Conservation (phyloP, 139 green algal genomes). For the Zygnema circumcarinatum region DNA sequence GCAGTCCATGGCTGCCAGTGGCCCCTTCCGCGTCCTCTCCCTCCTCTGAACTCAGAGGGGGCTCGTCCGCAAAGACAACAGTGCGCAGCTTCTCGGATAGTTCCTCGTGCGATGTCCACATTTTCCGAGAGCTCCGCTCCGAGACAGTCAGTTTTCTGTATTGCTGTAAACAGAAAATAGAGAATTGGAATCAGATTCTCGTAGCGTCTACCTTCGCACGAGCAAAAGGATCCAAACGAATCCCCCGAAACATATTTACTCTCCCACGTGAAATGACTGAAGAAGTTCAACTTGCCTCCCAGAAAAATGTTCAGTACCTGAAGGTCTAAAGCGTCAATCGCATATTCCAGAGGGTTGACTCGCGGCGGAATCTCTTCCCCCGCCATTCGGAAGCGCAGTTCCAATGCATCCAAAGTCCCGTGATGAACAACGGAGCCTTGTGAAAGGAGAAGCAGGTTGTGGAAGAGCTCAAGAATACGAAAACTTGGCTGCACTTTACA, state of each 20-base stretch:
- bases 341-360: constrained; percentile 33
- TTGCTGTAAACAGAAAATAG: background rate
- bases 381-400: background rate
- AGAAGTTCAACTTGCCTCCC: too few species aligned
- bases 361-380: background rate
- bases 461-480: constrained; percentile 55
- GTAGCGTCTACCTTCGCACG: background rate
- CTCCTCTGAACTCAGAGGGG: background rate
- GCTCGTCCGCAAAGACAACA: background rate
- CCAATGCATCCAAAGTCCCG: constrained; percentile 30
- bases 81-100: background rate
- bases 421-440: constrained; percentile 29
- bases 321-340: constrained; percentile 24
- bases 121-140: background rate
- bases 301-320: too few species aligned
- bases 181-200: background rate
- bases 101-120: background rate
- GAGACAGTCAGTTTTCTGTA: background rate
- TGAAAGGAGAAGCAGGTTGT: constrained; percentile 38
- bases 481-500: constrained; percentile 42
- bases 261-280: background rate
- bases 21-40: background rate
- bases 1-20: background rate
- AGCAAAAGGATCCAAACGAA: background rate
- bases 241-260: background rate